These are phyloP conservation scores for Geosmithia putterillii DNA, from an alignment of 2,329 filamentous ascomycete species.

Conservation along the genomic window DNA sequence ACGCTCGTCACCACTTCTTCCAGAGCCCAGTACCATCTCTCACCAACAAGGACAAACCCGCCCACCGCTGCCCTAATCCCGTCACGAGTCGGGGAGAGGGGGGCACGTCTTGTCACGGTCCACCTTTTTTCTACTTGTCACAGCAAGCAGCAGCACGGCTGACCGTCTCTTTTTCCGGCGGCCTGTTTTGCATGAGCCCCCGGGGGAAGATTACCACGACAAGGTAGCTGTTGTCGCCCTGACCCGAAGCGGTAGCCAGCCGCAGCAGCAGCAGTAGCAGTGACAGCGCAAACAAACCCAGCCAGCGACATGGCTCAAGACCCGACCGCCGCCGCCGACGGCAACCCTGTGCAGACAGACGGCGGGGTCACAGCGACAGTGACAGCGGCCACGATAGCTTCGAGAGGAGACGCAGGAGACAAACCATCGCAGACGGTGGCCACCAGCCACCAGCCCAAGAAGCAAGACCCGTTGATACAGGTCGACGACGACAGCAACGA, in stretches of 20 bases:
- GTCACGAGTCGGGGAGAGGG: neutral
- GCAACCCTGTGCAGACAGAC: neutral
- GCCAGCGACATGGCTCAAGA: neutral
- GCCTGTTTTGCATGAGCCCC: neutral
- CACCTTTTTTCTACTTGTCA: neutral
- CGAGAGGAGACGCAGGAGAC: neutral
- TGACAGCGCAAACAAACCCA: no score
- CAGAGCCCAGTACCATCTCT: neutral
- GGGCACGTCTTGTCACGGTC: neutral
- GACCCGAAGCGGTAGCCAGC: neutral
- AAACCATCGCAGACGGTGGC: neutral
- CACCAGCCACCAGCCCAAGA: neutral
- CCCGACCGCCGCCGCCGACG: neutral
- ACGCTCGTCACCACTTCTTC: neutral
- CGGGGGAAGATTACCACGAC: neutral
- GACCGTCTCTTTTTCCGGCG: neutral
- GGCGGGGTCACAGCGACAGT: no score
- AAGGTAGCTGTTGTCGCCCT: no score
- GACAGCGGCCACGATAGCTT: no score
- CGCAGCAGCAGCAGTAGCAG: neutral
- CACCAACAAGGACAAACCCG: neutral
- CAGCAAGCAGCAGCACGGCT: neutral
- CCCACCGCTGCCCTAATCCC: neutral
- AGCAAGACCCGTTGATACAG: neutral
- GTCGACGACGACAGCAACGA: neutral